Evolutionary conservation across 2,329 filamentous ascomycete species (phyloP), one percentile per base, ranked within the genome.

Genomic region (Leptoxyphium fumago): DNA sequence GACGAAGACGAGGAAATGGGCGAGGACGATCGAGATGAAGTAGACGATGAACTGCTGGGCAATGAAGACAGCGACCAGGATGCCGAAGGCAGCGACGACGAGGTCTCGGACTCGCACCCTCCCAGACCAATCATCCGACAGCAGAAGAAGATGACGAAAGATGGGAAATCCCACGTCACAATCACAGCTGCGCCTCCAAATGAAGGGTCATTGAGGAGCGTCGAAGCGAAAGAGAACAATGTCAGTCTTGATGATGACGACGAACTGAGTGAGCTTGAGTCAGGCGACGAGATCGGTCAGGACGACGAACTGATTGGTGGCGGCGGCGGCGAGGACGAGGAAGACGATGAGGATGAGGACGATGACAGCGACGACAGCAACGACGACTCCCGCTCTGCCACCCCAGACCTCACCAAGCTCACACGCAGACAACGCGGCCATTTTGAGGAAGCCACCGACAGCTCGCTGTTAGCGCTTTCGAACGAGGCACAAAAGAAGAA

Each of bases 401-500:
- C 77, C 1, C 76, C 77, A 2, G 78, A 84, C 55, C 61, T 77
- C 18, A 77, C 66, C 58, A 80, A 78, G 56, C 67, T 83, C 61
- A 85, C 81, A 13, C 77, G 80, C 54, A 68, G 81, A 42, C 81
- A 85, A 62, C 67, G 79, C 44, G 77, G 77, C 2, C 69, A 70
- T 43, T 64, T 72, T 36, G 69, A 75, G 43, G 69, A 78, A 26
- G 21, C 21, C 21, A 48, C 48, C 32, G 46, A 43, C 17, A 46
- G 45, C 36, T 68, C 48, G 47, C 64, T 66, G 52, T 69, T 69
- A 61, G 65, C 61, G 41, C 62, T 79, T 8, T 75, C 74, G 8
- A 80, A 79, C 64, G 77, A 81, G 60, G 77, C 77, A n/a, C 77
- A 81, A 63, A 75, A 79, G 58, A 81, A 82, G 63, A 82, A 84